A percentile compares a stretch with the other conserved stretches of the same genome.
Evolutionary conservation across 2,329 filamentous ascomycete genomes (phyloP).

Genomic region (Emmonsia crescens): DNA sequence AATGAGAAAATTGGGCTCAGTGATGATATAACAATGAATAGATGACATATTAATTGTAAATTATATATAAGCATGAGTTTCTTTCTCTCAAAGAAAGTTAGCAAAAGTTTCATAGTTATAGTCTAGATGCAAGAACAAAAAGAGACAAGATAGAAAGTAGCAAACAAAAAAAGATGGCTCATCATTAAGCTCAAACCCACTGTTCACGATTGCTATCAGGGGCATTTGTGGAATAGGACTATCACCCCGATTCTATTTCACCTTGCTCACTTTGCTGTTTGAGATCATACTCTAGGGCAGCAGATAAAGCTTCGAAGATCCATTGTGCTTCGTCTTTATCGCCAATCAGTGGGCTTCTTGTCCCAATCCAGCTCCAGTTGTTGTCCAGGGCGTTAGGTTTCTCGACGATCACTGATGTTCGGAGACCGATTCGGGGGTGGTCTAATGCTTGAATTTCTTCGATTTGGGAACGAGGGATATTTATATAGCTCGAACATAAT

Average conservation of each 20-base stretch:
- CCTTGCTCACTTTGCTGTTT: constrained; percentile 18
- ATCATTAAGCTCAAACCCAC: background rate
- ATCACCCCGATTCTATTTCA: background rate
- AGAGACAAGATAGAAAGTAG: background rate
- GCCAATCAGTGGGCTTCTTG: constrained; percentile 29
- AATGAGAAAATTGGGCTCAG: background rate
- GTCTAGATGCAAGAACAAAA: background rate
- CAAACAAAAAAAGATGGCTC: background rate
- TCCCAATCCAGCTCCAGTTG: constrained; percentile 34
- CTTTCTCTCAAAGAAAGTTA: background rate
- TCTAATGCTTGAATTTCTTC: constrained; percentile 1
- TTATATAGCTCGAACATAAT: constrained; percentile 26
- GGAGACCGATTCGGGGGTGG: constrained; percentile 1
- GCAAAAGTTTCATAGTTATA: background rate
- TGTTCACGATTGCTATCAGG: background rate
- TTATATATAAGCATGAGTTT: background rate
- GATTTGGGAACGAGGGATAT: constrained; percentile 3
- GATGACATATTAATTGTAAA: background rate
- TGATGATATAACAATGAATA: background rate
- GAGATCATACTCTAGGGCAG: constrained; percentile 30
- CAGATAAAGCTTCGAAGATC: constrained; percentile 30
- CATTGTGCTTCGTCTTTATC: constrained; percentile 35
- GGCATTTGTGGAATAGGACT: background rate
- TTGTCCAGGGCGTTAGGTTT: background rate
- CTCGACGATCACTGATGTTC: background rate